Evolutionary conservation across 2,329 filamentous ascomycete species (phyloP), one percentile per base, ranked within the genome.

Genomic region (Fusarium proliferatum): DNA sequence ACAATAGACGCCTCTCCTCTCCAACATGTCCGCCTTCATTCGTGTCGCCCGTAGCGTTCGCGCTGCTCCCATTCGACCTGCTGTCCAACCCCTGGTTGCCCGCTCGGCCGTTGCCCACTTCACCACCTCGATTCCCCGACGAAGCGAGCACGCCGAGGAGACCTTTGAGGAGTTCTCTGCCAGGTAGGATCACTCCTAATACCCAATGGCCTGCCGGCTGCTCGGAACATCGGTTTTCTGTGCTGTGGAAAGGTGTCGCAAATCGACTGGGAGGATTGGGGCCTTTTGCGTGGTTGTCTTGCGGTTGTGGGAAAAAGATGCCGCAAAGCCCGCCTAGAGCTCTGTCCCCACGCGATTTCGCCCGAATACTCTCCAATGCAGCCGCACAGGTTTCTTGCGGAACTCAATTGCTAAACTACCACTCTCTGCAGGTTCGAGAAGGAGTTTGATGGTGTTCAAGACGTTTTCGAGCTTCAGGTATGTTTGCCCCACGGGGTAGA

Each of bases 391-490:
- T 46, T 58, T 69, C 48, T 57, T 46, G 21, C 46, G 61, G 41
- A 55, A 71, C 45, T 69, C 79, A 80, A 80, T 80, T 73, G 77
- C 79, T 80, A 71, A 80, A 73, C 49, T 49, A 57, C 58, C 60
- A 62, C 59, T 61, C 63, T 56, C 42, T 61, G 81, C 83, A 99
- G 96, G 88, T 99, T 97, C 83, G 96, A 99, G 91, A 98, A 98
- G 91, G 96, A 99, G 88, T 99, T 99, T 83, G 96, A 99, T 74
- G 86, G 87, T 82, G 96, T 99, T 77, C 94, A 98, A 87, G 96
- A 99, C 88, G 96, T 98, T 82, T 99, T 99, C 85, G 96, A 99
- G 92, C 94, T 99, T 82, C 95, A 98, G 94, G 95, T 97, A 91
- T 82, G 65, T 71, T 62, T 62, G 74, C 71, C 73, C 67, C 61